Conservation (phyloP, 2,329 filamentous ascomycete genomes). For the Penicillium sp. region DNA sequence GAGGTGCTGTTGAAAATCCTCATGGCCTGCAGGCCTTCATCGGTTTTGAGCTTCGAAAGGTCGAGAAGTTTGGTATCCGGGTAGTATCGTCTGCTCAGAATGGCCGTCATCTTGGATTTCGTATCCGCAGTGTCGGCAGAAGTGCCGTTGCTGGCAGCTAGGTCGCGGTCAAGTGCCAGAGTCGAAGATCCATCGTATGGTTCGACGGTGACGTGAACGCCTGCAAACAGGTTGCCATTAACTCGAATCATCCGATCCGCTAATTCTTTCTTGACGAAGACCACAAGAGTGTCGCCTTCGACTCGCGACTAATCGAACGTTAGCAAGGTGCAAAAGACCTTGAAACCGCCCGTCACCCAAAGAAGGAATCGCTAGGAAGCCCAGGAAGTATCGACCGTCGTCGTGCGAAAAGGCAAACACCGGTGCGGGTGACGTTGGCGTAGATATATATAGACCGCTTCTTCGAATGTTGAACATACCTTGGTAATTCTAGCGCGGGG, state of each 20-base stretch:
- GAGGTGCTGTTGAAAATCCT: constrained; percentile 69
- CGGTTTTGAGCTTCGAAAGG: constrained; percentile 69
- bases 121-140: constrained; percentile 53
- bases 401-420: constrained; percentile 38
- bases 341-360: constrained; percentile 37
- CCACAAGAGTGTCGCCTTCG: constrained; percentile 64
- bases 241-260: constrained; percentile 61
- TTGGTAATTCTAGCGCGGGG: constrained; percentile 64
- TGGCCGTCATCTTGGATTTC: constrained; percentile 62
- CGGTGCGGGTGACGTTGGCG: constrained; percentile 33
- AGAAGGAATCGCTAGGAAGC: constrained; percentile 30
- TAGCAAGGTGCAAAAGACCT: constrained; percentile 57
- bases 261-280: constrained; percentile 62
- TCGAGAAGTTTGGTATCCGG: constrained; percentile 68
- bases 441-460: constrained; percentile 40
- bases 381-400: constrained; percentile 36
- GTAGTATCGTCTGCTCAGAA: constrained; percentile 72
- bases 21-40: constrained; percentile 65
- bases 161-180: constrained; percentile 19
- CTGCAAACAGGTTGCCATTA: constrained; percentile 65
- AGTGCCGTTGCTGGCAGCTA: constrained; percentile 28
- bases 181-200: constrained; percentile 42
- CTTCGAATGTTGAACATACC: constrained; percentile 59
- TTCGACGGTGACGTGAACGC: constrained; percentile 52
- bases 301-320: constrained; percentile 63